Percentiles rank a stretch among this genome's conserved stretches.
Conservation (phyloP, 805 yeast species). For the Cyberlindnera petersonii region DNA sequence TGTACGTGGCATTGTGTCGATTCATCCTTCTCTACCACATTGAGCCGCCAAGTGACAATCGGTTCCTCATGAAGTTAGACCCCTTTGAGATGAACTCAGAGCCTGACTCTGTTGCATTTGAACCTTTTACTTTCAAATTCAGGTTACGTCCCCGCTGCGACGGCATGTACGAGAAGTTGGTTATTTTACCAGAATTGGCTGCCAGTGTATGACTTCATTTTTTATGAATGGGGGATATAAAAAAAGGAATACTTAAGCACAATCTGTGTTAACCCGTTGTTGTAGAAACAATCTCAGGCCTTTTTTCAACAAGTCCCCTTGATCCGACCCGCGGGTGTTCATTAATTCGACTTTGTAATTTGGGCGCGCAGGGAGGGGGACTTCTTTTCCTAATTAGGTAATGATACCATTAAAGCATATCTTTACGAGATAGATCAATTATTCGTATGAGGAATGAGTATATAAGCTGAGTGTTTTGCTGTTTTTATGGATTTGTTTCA, state of each 20-base stretch:
- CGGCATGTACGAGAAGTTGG: constrained; percentile 9
- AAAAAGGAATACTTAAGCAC: background rate
- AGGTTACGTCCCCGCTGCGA: constrained; percentile 31
- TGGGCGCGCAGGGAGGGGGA: no score
- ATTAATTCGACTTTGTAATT: no score
- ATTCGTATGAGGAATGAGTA: background rate
- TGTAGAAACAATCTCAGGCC: no score
- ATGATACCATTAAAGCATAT: background rate
- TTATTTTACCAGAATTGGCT: background rate
- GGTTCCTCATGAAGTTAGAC: constrained; percentile 37
- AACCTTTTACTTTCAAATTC: constrained; percentile 45
- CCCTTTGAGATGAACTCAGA: constrained; percentile 47
- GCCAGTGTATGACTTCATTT: background rate
- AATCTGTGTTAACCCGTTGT: background rate
- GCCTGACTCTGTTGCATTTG: constrained; percentile 61
- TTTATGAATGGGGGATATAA: background rate
- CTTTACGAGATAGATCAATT: background rate
- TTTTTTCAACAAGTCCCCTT: no score
- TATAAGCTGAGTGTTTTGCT: background rate
- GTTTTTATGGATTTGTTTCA: background rate
- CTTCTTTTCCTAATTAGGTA: constrained; percentile 6
- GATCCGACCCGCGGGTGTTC: no score
- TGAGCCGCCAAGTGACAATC: constrained; percentile 34
- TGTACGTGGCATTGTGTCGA: constrained; percentile 55
- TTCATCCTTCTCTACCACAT: constrained; percentile 49